Evolutionary conservation across 2,329 filamentous ascomycete species (phyloP).

Genomic region (Pochonia chlamydosporia): DNA sequence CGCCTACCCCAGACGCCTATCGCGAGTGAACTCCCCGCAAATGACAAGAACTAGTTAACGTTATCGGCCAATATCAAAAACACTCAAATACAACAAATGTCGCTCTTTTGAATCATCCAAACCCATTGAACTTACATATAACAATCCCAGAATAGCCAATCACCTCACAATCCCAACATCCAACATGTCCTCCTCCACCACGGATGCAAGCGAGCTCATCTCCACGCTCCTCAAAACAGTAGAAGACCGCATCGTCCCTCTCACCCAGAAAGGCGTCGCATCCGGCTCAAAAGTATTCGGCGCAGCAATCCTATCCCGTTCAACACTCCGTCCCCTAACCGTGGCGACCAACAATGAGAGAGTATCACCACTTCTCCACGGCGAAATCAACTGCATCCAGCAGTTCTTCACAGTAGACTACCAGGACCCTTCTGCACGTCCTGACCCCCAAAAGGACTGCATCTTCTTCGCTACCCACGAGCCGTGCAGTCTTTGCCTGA

Average conservation of each 20-base stretch:
- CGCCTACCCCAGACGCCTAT: too few species aligned
- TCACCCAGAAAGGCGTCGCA: slow-evolving; percentile 42
- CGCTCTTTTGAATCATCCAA: too few species aligned
- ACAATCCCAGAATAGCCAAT: too few species aligned
- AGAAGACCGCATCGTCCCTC: slow-evolving; percentile 42
- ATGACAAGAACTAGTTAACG: too few species aligned
- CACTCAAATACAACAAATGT: not conserved
- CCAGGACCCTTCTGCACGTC: slow-evolving; percentile 29
- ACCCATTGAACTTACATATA: not conserved
- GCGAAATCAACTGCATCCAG: slow-evolving; percentile 57
- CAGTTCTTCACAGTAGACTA: slow-evolving; percentile 41
- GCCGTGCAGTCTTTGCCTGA: slow-evolving; percentile 52
- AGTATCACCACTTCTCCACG: slow-evolving; percentile 49
- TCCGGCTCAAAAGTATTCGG: slow-evolving; percentile 53
- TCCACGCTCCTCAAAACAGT: slow-evolving; percentile 34
- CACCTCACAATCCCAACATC: too few species aligned
- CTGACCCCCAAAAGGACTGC: slow-evolving; percentile 37
- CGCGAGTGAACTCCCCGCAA: too few species aligned
- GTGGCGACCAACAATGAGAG: slow-evolving; percentile 52
- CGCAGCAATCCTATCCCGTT: slow-evolving; percentile 44
- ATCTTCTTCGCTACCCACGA: slow-evolving; percentile 55
- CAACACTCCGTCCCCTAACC: slow-evolving; percentile 35
- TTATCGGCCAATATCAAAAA: too few species aligned
- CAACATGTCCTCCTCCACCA: not conserved
- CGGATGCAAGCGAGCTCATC: slow-evolving; percentile 23